These are phyloP conservation scores for Epichloe sibirici DNA, from an alignment of 2,329 filamentous ascomycete species.

Conservation along the genomic window DNA sequence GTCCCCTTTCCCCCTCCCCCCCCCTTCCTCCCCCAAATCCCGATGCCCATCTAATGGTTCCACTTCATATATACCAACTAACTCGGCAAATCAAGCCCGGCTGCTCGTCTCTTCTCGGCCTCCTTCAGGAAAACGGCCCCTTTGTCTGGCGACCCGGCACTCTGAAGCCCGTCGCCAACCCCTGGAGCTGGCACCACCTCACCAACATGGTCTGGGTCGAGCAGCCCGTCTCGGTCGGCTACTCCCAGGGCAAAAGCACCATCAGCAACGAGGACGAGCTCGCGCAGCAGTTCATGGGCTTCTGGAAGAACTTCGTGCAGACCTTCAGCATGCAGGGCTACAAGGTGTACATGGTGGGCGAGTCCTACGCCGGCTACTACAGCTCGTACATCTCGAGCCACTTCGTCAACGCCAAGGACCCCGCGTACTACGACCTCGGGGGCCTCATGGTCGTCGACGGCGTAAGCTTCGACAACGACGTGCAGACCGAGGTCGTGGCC, in stretches of 20 bases:
- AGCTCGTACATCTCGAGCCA: conserved; percentile 62
- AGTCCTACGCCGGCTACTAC: conserved; percentile 55
- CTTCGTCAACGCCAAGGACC: conserved; percentile 57
- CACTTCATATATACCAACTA: no score
- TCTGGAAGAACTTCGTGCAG: conserved; percentile 67
- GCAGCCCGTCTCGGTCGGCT: conserved; percentile 56
- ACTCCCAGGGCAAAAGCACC: conserved; percentile 50
- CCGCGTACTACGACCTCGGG: conserved; percentile 52
- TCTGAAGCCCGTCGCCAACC: conserved; percentile 49
- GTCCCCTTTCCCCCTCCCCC: no score
- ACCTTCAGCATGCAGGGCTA: conserved; percentile 55
- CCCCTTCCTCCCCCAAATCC: not conserved
- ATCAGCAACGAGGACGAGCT: conserved; percentile 56
- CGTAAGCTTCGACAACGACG: conserved; percentile 38
- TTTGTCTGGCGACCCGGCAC: conserved; percentile 63
- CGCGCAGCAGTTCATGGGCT: conserved; percentile 61
- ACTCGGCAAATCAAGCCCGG: conserved; percentile 24
- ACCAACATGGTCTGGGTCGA: conserved; percentile 56
- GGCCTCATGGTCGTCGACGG: conserved; percentile 66
- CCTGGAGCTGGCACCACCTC: conserved; percentile 50
- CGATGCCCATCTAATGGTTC: no score
- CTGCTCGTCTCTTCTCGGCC: conserved; percentile 50
- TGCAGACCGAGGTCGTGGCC: conserved; percentile 34
- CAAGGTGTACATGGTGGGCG: conserved; percentile 63
- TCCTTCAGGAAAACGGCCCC: conserved; percentile 68